Evolutionary conservation across 2,329 filamentous ascomycete species (phyloP), one percentile per base, ranked within the genome.

Genomic region (Colletotrichum tanaceti): DNA sequence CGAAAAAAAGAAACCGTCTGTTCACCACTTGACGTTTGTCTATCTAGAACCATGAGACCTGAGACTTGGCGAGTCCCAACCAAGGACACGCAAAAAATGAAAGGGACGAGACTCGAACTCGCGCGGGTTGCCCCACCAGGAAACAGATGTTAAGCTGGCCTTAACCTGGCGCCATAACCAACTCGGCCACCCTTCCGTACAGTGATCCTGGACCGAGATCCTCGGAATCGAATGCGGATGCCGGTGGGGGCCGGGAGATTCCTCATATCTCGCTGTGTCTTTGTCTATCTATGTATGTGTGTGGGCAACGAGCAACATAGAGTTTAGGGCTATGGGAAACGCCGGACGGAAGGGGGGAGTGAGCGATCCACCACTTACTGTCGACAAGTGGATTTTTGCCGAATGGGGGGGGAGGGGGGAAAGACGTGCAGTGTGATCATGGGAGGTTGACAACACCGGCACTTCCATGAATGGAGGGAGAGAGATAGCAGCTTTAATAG

Each of bases 111-210:
- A 68, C 65, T 68, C 65, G 65, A 68, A 68, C 65, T 68, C 65
- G 65, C 65, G 65, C 65, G 65, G 65, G 65, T 68, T 68, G 65
- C 65, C 65, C 65, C 65, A 68, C 65, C 65, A 68, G 65, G 65
- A 68, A 68, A 68, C 65, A 68, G 61, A 68, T 68, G 61, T 65
- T 60, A 68, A 68, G 61, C 54, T 68, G 65, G 65, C 65, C 65
- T 65, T 60, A 60, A 68, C 61, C 61, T 65, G 62, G 65, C 65
- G 65, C 65, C 65, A 68, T 68, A 68, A 68, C 65, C 65, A 68
- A 68, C 65, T 68, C 65, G 65, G 65, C 65, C 65, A 68, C 65
- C 65, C 65, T 68, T 60, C 65, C 65, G 49, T 49, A 14, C n/a
- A 0, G 3, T 20, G 20, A 49, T 59, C 20, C 43, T 35, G 4